Evolutionary conservation across 2,329 filamentous ascomycete genomes (phyloP).

Genomic region (Neurospora sp.): DNA sequence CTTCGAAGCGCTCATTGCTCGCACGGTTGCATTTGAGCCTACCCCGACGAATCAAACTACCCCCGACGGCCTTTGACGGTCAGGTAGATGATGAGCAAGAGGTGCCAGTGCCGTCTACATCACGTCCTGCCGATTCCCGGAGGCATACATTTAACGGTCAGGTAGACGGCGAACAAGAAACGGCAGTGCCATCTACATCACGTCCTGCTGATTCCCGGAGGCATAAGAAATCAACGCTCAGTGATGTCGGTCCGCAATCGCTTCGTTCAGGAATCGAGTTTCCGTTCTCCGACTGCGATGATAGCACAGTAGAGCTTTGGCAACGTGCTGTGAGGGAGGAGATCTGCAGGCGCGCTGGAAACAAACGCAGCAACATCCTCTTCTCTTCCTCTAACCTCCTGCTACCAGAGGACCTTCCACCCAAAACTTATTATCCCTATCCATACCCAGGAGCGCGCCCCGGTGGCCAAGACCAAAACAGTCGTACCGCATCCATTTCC

Average conservation of each 20-base stretch:
- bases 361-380: background rate
- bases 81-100: background rate
- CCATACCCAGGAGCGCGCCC: background rate
- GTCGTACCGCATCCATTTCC: background rate
- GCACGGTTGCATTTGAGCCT: conserved; percentile 27
- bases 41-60: conserved; percentile 22
- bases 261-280: background rate
- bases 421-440: background rate
- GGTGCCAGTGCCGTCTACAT: background rate
- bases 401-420: background rate
- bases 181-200: background rate
- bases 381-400: background rate
- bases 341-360: background rate
- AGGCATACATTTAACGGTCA: conserved; percentile 6
- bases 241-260: background rate
- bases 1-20: conserved; percentile 23
- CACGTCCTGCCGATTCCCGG: background rate
- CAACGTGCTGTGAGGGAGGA: conserved; percentile 6
- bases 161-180: background rate
- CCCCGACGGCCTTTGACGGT: conserved; percentile 13
- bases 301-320: conserved; percentile 11
- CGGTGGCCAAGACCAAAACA: background rate
- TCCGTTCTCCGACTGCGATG: conserved; percentile 6
- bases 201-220: background rate
- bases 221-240: background rate